Evolutionary conservation across 2,329 filamentous ascomycete genomes (phyloP).

Genomic region (Phoma sp.): DNA sequence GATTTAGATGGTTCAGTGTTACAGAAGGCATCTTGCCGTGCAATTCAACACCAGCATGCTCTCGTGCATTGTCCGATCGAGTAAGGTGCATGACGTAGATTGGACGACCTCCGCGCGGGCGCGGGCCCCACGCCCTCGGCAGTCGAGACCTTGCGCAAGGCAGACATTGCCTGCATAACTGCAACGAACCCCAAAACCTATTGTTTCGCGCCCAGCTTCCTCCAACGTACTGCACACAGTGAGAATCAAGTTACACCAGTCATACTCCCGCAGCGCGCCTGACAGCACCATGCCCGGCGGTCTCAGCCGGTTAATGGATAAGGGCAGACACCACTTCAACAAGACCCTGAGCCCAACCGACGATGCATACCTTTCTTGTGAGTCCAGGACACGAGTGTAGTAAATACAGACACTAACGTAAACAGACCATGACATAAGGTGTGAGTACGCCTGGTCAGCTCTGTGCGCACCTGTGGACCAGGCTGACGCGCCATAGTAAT

Average conservation of each 20-base stretch:
- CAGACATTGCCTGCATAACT: constrained; percentile 23
- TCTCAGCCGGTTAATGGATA: constrained; percentile 33
- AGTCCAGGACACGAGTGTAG: constrained; percentile 45
- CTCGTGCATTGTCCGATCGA: constrained; percentile 15
- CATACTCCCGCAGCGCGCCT: constrained; percentile 6
- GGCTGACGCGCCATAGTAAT: constrained; percentile 67
- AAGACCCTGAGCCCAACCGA: constrained; percentile 56
- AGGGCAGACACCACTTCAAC: constrained; percentile 38
- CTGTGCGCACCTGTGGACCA: background rate
- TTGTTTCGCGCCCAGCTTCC: background rate
- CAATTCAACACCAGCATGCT: constrained; percentile 8
- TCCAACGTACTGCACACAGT: background rate
- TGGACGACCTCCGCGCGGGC: constrained; percentile 11
- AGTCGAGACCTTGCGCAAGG: constrained; percentile 21
- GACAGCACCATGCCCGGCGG: constrained; percentile 25
- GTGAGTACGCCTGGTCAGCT: constrained; percentile 54
- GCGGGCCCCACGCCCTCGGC: constrained; percentile 13
- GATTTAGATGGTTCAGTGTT: background rate
- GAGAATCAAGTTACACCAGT: constrained; percentile 2
- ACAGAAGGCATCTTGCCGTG: background rate
- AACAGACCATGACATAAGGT: constrained; percentile 68
- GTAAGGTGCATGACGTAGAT: constrained; percentile 23
- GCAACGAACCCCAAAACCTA: background rate
- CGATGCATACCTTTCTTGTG: constrained; percentile 74
- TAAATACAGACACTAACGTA: constrained; percentile 26